phyloP scores from a whole-genome alignment of 441 rosid genomes.

The Isatis lusitanica region DNA sequence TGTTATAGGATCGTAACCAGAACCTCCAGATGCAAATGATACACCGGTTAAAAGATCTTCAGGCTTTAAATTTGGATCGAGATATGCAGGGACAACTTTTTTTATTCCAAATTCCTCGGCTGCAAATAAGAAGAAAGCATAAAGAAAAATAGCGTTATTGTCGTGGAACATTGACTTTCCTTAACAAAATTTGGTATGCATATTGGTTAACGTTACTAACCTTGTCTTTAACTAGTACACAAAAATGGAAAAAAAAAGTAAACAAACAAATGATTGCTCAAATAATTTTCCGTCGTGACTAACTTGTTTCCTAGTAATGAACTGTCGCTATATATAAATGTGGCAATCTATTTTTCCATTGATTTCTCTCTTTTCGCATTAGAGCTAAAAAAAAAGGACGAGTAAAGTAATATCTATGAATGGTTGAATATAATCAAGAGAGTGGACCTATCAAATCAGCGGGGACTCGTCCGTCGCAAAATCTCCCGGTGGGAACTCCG shows the following conservation, averaged over 20 bases:
- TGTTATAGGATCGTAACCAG: constrained; percentile 81
- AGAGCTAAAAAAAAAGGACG: not conserved
- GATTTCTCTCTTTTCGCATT: not conserved
- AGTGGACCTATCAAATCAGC: constrained; percentile 48
- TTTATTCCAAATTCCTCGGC: constrained; percentile 77
- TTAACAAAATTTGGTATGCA: not conserved
- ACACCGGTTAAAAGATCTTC: constrained; percentile 77
- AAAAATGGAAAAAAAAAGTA: not conserved
- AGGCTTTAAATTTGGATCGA: constrained; percentile 51
- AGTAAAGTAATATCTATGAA: not conserved
- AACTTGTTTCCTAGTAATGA: not conserved
- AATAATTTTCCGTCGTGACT: not conserved
- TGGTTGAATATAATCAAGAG: not conserved
- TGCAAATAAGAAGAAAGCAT: constrained; percentile 29
- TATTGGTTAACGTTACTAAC: not conserved
- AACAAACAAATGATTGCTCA: constrained; percentile 11
- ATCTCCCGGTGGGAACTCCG: constrained; percentile 56
- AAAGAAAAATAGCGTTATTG: not conserved
- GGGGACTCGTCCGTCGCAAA: constrained; percentile 52
- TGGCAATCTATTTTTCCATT: not conserved
- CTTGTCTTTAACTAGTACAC: not conserved
- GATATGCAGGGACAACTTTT: constrained; percentile 58
- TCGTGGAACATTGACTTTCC: not conserved
- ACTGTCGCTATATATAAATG: not conserved
- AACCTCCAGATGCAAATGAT: constrained; percentile 80